These are phyloP conservation scores for Leccinum obscurum DNA, from an alignment of 768 basidiomycete species.

Conservation along the genomic window DNA sequence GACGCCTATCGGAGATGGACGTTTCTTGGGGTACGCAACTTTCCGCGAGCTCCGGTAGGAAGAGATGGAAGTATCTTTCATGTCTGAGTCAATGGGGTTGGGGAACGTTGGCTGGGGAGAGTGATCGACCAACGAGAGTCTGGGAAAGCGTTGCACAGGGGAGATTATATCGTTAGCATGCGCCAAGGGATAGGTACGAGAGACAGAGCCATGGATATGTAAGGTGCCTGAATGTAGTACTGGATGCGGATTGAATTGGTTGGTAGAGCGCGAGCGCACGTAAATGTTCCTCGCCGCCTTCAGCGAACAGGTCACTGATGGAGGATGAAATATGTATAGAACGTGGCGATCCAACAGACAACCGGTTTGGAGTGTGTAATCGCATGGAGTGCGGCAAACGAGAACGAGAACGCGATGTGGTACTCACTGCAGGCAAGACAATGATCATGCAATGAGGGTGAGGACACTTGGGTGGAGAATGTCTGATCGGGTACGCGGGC, in stretches of 20 bases:
- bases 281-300: background rate
- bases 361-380: slow-evolving; percentile 3
- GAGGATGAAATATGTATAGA: slow-evolving; percentile 18
- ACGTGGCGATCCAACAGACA: background rate
- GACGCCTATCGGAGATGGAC: slow-evolving; percentile 79
- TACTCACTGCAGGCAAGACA: slow-evolving; percentile 40
- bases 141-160: slow-evolving; percentile 30
- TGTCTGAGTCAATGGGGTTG: slow-evolving; percentile 39
- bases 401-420: slow-evolving; percentile 8
- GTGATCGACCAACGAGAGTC: slow-evolving; percentile 46
- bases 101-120: slow-evolving; percentile 41
- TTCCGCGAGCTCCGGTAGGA: slow-evolving; percentile 62
- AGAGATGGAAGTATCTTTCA: slow-evolving; percentile 74
- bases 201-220: slow-evolving; percentile 6
- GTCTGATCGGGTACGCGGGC: slow-evolving; percentile 31
- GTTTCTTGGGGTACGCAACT: slow-evolving; percentile 79
- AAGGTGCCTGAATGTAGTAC: slow-evolving; percentile 6
- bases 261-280: background rate
- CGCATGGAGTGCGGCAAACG: slow-evolving; percentile 10
- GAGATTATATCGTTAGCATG: slow-evolving; percentile 24
- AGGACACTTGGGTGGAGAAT: slow-evolving; percentile 41
- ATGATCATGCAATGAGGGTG: slow-evolving; percentile 42
- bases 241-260: background rate
- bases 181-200: slow-evolving; percentile 4
- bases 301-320: slow-evolving; percentile 11